Percentiles rank a stretch among this genome's conserved stretches.
These are phyloP conservation scores for Thalassiosira livingstoniorum DNA, from an alignment of 352 stramenopile genomes.

Conservation along the genomic window DNA sequence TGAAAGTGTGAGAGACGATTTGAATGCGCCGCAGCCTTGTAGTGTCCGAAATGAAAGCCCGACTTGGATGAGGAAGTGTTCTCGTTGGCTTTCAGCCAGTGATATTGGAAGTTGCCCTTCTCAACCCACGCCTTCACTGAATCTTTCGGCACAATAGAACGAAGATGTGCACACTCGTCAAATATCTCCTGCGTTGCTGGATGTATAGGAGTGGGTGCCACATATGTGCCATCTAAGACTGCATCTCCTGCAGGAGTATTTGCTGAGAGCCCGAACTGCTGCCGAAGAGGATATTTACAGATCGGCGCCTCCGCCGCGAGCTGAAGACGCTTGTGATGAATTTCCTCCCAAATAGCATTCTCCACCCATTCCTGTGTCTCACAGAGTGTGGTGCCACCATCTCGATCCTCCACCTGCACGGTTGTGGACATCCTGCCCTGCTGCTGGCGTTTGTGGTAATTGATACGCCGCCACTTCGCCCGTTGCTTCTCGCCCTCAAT, in stretches of 20 bases:
- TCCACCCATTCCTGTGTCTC: not conserved
- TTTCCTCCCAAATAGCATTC: conserved; percentile 10
- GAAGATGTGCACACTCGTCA: not conserved
- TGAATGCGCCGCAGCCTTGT: not conserved
- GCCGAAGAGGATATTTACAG: conserved; percentile 12
- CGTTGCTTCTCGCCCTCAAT: conserved; percentile 25
- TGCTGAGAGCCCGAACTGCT: conserved; percentile 36
- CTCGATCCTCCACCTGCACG: conserved; percentile 14
- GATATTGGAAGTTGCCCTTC: not conserved
- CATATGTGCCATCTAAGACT: conserved; percentile 24
- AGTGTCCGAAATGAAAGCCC: not conserved
- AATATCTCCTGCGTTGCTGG: not conserved
- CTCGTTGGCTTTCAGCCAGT: conserved; percentile 1
- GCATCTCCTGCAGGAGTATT: not conserved
- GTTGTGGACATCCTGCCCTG: not conserved
- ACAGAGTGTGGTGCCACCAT: not conserved
- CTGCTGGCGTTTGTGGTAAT: conserved; percentile 5
- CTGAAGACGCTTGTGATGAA: conserved; percentile 25
- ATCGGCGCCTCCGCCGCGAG: conserved; percentile 41
- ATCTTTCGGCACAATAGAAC: not conserved
- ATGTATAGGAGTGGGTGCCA: not conserved
- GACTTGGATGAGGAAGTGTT: conserved; percentile 13
- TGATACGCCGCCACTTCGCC: conserved; percentile 20
- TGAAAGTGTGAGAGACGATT: conserved; percentile 1
- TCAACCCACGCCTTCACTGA: not conserved